These are phyloP conservation scores for Holtermanniella nyarrowii DNA, from an alignment of 768 basidiomycete genomes.

Conservation along the genomic window DNA sequence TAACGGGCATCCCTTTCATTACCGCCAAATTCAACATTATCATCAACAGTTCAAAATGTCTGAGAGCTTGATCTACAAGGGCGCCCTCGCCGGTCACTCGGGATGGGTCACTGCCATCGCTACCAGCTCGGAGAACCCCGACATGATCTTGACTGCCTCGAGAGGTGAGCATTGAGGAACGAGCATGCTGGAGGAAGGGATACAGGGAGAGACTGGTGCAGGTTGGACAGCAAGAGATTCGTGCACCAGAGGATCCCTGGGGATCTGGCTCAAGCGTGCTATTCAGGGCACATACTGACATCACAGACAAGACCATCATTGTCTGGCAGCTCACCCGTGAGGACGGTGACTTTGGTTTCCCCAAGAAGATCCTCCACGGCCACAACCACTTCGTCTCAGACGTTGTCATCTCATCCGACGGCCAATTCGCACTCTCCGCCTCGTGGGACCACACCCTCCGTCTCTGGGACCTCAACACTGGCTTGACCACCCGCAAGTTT, in stretches of 20 bases:
- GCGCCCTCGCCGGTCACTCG: constrained; percentile 83
- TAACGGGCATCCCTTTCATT: not conserved
- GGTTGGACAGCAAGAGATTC: not conserved
- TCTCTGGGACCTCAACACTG: constrained; percentile 98
- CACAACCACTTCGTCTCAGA: constrained; percentile 99
- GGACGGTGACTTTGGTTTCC: constrained; percentile 69
- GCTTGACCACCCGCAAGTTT: constrained; percentile 88
- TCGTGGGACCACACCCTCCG: constrained; percentile 99
- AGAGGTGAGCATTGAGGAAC: constrained; percentile 55
- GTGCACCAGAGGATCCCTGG: not conserved
- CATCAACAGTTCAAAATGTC: constrained; percentile 47
- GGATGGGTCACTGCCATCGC: constrained; percentile 99
- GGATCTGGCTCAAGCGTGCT: not conserved
- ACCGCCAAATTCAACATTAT: not conserved
- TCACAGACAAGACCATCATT: constrained; percentile 94
- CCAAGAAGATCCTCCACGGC: constrained; percentile 92
- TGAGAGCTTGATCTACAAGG: constrained; percentile 82
- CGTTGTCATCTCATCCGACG: constrained; percentile 97
- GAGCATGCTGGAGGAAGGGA: not conserved
- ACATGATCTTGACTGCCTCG: constrained; percentile 97
- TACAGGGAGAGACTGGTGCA: not conserved
- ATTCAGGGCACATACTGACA: not conserved
- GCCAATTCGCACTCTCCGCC: constrained; percentile 96
- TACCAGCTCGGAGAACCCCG: constrained; percentile 95
- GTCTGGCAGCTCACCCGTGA: constrained; percentile 95